Base-by-base conservation (phyloP, 371 early-diverging fungal species). In the Parasitella parasitica region DNA sequence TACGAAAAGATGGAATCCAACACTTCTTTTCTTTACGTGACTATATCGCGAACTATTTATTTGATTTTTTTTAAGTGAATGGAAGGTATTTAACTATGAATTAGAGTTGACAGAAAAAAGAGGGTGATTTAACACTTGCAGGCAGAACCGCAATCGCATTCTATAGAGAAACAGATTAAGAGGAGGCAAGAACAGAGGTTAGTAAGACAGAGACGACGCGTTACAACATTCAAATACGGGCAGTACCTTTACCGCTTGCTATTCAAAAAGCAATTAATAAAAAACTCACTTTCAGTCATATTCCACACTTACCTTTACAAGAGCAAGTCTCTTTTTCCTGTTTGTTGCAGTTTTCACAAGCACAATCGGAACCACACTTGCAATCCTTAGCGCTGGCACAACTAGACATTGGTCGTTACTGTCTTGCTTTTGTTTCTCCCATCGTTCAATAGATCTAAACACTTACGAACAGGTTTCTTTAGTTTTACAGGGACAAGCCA, bases 401-500 rank as follows among this genome's bases (percentile, higher is more conserved):
- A 22, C 64, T 59, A 54, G 9, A 39, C 15, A 8, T 4, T 4
- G 30, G 37, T 4, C 30, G 18, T 16, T 11, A 16, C 18, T 18
- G n/a, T n/a, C n/a, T 41, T 34, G 1, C 3, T 35, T 7, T 18
- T 28, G 43, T 28, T 43, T 28, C 15, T n/a, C n/a, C n/a, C n/a
- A 43, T 20, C n/a, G 13, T 20, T 12, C 16, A 36, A 12, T 24
- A 7, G n/a, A 24, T 3, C 0, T 4, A 20, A 26, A 32, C 2
- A 61, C 66, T 66, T 66, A 66, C 66, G 43, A 50, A 57, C 66
- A 66, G 20, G 49, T 55, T 1, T 57, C 41, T 39, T 63, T 38
- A 63, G 63, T 57, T 8, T 41, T 64, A 63, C 69, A 68, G 18
- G 69, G 69, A 49, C 69, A 68, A 27, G 64, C 57, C 69, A 68